phyloP scores from a whole-genome alignment of 345 rosid genomes.

The Firmiana major region DNA sequence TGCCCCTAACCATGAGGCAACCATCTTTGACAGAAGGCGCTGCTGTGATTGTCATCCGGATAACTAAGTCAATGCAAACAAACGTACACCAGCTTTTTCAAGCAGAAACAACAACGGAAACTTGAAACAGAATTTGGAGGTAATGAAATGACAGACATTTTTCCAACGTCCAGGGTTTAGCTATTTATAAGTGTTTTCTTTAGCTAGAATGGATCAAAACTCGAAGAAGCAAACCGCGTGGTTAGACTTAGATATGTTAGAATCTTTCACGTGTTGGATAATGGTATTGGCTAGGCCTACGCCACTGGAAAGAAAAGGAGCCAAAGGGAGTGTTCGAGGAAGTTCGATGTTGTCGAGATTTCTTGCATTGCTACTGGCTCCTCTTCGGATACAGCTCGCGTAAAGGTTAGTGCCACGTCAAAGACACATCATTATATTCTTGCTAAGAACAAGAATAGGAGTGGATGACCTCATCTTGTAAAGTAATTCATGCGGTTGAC shows the following conservation, averaged over 20 bases:
- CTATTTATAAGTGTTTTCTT: not conserved
- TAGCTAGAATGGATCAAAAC: too few species aligned
- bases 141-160: not conserved
- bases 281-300: not conserved
- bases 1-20: constrained; percentile 41
- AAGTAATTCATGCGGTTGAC: not conserved
- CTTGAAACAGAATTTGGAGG: not conserved
- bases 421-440: not conserved
- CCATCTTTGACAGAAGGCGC: constrained; percentile 32
- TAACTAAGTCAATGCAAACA: too few species aligned
- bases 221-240: not conserved
- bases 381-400: not conserved
- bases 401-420: not conserved
- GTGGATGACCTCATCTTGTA: not conserved
- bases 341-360: not conserved
- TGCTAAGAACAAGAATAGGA: not conserved
- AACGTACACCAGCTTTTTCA: not conserved
- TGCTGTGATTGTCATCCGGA: constrained; percentile 35
- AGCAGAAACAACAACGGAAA: not conserved
- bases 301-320: not conserved
- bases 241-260: not conserved
- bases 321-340: not conserved
- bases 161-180: not conserved
- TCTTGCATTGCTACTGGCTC: not conserved
- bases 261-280: not conserved